These are phyloP conservation scores for Pseudozyma sp. DNA, from an alignment of 1,284 basidiomycete genomes.

Conservation along the genomic window DNA sequence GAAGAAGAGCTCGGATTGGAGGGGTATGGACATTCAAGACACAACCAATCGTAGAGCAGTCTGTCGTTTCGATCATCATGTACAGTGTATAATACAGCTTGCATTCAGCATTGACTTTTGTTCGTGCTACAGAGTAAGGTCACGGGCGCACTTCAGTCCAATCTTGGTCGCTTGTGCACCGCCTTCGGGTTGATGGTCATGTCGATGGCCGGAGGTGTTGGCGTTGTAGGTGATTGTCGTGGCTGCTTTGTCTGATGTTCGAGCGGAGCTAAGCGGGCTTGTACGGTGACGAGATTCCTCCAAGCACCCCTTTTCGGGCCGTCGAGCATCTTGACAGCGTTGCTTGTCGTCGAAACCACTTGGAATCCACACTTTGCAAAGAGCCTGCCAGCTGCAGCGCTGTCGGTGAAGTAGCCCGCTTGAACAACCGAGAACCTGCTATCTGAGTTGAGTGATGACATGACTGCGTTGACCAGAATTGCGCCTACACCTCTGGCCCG, in stretches of 20 bases:
- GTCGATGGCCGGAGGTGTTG: background rate
- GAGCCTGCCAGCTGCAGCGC: constrained; percentile 16
- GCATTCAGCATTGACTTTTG: background rate
- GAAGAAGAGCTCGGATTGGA: constrained; percentile 47
- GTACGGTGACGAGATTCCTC: constrained; percentile 33
- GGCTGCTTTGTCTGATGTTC: constrained; percentile 2
- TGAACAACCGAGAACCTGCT: constrained; percentile 28
- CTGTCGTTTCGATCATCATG: background rate
- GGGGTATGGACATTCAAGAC: constrained; percentile 42
- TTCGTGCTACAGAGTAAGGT: background rate
- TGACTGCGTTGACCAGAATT: constrained; percentile 21
- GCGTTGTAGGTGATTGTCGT: background rate
- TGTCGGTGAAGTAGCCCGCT: constrained; percentile 35
- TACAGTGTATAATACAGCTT: constrained; percentile 8
- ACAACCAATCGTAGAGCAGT: constrained; percentile 1
- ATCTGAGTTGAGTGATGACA: constrained; percentile 21
- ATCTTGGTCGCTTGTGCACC: constrained; percentile 33
- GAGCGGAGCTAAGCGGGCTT: constrained; percentile 20
- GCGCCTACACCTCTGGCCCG: constrained; percentile 21
- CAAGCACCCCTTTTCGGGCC: constrained; percentile 26
- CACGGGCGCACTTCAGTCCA: background rate
- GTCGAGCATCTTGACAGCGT: constrained; percentile 34
- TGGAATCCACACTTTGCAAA: constrained; percentile 24
- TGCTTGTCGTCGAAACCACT: background rate
- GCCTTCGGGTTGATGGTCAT: constrained; percentile 30